Percentiles rank a stretch among this genome's conserved stretches.
Conservation (phyloP, 495 filamentous ascomycete species). For the Penicillium crystallinum region DNA sequence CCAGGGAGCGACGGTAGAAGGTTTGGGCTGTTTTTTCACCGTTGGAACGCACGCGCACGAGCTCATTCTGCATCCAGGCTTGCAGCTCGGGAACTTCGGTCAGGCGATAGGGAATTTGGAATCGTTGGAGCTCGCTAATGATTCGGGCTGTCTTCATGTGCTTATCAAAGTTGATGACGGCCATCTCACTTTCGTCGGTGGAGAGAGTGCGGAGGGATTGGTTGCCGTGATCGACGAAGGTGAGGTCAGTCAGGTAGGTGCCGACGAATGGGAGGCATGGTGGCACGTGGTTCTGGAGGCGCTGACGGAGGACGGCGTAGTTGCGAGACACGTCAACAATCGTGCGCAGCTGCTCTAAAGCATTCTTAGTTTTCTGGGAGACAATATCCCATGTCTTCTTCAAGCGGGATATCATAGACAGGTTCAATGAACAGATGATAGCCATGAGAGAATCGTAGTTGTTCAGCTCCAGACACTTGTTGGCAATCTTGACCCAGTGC, state of each 20-base stretch:
- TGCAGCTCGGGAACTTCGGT: constrained; percentile 84
- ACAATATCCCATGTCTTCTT: constrained; percentile 92
- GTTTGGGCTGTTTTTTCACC: constrained; percentile 76
- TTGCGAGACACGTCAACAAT: constrained; percentile 89
- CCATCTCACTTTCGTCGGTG: constrained; percentile 53
- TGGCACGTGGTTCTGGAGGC: constrained; percentile 80
- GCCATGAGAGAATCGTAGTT: constrained; percentile 98
- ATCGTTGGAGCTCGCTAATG: constrained; percentile 92
- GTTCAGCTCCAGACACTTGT: constrained; percentile 78
- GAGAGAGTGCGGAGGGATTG: constrained; percentile 52
- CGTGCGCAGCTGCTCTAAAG: constrained; percentile 67
- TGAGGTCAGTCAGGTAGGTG: constrained; percentile 83
- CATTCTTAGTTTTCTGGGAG: constrained; percentile 75
- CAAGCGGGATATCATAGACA: constrained; percentile 85
- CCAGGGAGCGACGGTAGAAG: constrained; percentile 77
- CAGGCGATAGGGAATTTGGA: constrained; percentile 92
- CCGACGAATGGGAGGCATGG: constrained; percentile 97
- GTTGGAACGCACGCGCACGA: constrained; percentile 71
- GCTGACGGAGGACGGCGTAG: constrained; percentile 82
- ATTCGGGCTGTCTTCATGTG: constrained; percentile 90
- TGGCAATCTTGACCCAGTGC: constrained; percentile 96
- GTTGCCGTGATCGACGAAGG: constrained; percentile 85
- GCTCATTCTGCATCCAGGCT: constrained; percentile 84
- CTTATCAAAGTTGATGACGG: constrained; percentile 98
- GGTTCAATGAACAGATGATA: constrained; percentile 89